These are phyloP conservation scores for Sordariomycetes sp. DNA, from an alignment of 2,329 filamentous ascomycete species.

Conservation along the genomic window DNA sequence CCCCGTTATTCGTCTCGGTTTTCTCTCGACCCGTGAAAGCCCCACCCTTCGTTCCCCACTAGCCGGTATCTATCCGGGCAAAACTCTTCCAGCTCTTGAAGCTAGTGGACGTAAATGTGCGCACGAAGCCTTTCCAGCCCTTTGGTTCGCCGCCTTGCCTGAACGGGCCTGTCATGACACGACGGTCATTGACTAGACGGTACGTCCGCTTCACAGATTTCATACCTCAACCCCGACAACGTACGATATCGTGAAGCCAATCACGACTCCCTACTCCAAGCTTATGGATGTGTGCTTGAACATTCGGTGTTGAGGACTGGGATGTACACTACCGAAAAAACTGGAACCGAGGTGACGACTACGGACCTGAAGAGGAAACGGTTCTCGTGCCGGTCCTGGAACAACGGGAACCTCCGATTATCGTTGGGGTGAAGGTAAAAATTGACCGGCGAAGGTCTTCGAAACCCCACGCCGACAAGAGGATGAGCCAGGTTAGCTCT, in stretches of 20 bases:
- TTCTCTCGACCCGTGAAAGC: neutral
- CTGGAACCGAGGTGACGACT: conserved; percentile 42
- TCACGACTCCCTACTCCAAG: conserved; percentile 64
- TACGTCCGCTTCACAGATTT: conserved; percentile 52
- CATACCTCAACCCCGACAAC: conserved; percentile 56
- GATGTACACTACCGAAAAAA: conserved; percentile 60
- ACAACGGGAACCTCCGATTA: conserved; percentile 35
- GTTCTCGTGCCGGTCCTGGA: conserved; percentile 55
- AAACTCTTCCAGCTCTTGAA: conserved; percentile 32
- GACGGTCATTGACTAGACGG: conserved; percentile 35
- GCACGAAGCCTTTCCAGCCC: conserved; percentile 27
- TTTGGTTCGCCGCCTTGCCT: conserved; percentile 37
- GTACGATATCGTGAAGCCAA: conserved; percentile 51
- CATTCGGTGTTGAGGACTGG: conserved; percentile 54
- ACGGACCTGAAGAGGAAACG: conserved; percentile 58
- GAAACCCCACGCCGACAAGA: conserved; percentile 68
- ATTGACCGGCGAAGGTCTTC: conserved; percentile 59
- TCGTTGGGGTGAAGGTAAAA: conserved; percentile 50
- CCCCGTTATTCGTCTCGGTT: neutral
- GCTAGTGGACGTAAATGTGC: conserved; percentile 37
- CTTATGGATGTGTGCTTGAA: conserved; percentile 60
- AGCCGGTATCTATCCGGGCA: conserved; percentile 25
- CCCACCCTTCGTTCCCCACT: conserved; percentile 11
- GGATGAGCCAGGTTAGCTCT: conserved; percentile 59
- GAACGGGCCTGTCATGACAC: conserved; percentile 35